Percentiles rank a stretch among this genome's conserved stretches.
Conservation (phyloP, 164 flowering plant genomes). For the Platanus orientalis region DNA sequence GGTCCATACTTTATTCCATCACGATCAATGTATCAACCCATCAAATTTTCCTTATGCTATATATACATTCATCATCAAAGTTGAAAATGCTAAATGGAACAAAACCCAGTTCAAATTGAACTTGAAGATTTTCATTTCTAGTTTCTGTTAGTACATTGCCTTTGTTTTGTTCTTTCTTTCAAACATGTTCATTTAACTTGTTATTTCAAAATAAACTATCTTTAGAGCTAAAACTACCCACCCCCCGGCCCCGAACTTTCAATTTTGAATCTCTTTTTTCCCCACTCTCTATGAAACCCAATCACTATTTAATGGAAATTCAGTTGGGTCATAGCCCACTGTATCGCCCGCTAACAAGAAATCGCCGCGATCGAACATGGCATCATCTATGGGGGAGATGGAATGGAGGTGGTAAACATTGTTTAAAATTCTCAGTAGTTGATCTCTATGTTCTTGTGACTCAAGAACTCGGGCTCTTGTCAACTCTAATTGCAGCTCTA, state of each 20-base stretch:
- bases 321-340: constrained; percentile 12
- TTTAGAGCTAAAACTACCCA: too few species aligned
- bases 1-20: too few species aligned
- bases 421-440: constrained; percentile 22
- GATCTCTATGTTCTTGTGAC: constrained; percentile 20
- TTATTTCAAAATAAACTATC: too few species aligned
- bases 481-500: constrained; percentile 15
- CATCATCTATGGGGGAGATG: constrained; percentile 3
- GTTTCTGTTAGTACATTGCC: too few species aligned
- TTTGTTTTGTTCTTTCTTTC: too few species aligned
- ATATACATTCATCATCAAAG: too few species aligned
- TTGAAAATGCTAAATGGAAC: too few species aligned
- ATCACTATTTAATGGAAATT: constrained; percentile 1
- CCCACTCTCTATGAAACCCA: neutral
- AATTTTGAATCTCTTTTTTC: neutral
- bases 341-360: constrained; percentile 3
- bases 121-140: too few species aligned
- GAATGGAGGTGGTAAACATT: constrained; percentile 9
- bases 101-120: too few species aligned
- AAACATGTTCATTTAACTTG: neutral
- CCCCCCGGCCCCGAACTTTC: too few species aligned
- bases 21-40: too few species aligned
- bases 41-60: too few species aligned
- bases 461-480: constrained; percentile 14
- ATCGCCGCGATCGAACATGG: neutral